Percentiles rank a stretch among this genome's conserved stretches.
phyloP scores from a whole-genome alignment of 1,284 basidiomycete genomes.

The Malassezia pachydermatis region DNA sequence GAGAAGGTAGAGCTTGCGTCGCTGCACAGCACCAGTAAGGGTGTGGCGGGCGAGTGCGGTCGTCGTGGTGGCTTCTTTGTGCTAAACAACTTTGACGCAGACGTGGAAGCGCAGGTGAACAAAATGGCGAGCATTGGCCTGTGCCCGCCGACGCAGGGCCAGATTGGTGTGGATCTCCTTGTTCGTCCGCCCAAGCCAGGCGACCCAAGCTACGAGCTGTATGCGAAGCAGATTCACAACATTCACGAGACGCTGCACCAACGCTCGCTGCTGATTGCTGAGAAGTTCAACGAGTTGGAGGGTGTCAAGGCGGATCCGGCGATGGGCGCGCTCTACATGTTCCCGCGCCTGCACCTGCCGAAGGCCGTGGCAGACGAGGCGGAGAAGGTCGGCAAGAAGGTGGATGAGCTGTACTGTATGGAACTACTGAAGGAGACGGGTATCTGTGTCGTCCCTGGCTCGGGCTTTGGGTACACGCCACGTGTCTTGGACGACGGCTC shows the following conservation, averaged over 20 bases:
- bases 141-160: constrained; percentile 42
- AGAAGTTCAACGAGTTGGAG: constrained; percentile 27
- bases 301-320: constrained; percentile 36
- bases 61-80: constrained; percentile 46
- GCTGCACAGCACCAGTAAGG: constrained; percentile 45
- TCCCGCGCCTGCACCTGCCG: constrained; percentile 62
- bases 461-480: constrained; percentile 38
- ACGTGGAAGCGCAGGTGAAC: constrained; percentile 41
- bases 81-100: constrained; percentile 39
- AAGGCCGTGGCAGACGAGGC: constrained; percentile 32
- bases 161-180: constrained; percentile 45
- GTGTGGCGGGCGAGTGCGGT: constrained; percentile 43
- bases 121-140: constrained; percentile 42
- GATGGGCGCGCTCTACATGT: constrained; percentile 79
- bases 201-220: constrained; percentile 35
- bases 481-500: constrained; percentile 19
- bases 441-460: constrained; percentile 45
- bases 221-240: constrained; percentile 23
- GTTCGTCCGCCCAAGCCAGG: constrained; percentile 36
- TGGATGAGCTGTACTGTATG: constrained; percentile 43
- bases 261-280: constrained; percentile 34
- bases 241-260: constrained; percentile 33
- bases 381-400: constrained; percentile 28
- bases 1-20: constrained; percentile 41
- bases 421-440: constrained; percentile 41